Conservation (phyloP, 2,329 filamentous ascomycete species). For the Aspergillus tanneri region DNA sequence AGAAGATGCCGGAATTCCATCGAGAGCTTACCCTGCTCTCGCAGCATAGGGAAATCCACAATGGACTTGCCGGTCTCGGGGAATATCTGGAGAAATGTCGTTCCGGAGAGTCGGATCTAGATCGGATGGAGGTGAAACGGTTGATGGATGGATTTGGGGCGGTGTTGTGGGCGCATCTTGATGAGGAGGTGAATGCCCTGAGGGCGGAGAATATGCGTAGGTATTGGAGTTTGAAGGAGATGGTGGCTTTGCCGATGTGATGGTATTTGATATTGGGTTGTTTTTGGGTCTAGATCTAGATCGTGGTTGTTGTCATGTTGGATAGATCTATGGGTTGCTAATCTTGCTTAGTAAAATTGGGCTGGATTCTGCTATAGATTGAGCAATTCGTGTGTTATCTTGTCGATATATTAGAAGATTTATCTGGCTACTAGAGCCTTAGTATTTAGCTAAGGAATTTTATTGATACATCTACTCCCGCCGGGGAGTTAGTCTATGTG, state of each 20-base stretch:
- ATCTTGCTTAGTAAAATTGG: too few species aligned
- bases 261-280: too few species aligned
- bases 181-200: conserved; percentile 76
- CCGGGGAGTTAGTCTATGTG: too few species aligned
- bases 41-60: conserved; percentile 78
- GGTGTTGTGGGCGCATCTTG: conserved; percentile 78
- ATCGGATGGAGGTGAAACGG: conserved; percentile 59
- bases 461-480: too few species aligned
- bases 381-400: too few species aligned
- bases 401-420: too few species aligned
- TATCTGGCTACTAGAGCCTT: too few species aligned
- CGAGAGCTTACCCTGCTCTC: conserved; percentile 63
- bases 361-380: too few species aligned
- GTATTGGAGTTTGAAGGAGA: conserved; percentile 77
- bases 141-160: conserved; percentile 76
- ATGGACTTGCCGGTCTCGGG: conserved; percentile 67
- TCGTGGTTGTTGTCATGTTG: too few species aligned
- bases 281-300: too few species aligned
- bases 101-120: conserved; percentile 60
- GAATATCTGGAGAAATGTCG: conserved; percentile 64
- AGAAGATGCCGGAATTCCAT: conserved; percentile 75
- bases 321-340: too few species aligned
- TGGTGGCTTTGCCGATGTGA: conserved; percentile 67
- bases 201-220: conserved; percentile 83
- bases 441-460: too few species aligned